phyloP scores from a whole-genome alignment of 2,329 filamentous ascomycete genomes.

The Raffaelea deltoideospora region DNA sequence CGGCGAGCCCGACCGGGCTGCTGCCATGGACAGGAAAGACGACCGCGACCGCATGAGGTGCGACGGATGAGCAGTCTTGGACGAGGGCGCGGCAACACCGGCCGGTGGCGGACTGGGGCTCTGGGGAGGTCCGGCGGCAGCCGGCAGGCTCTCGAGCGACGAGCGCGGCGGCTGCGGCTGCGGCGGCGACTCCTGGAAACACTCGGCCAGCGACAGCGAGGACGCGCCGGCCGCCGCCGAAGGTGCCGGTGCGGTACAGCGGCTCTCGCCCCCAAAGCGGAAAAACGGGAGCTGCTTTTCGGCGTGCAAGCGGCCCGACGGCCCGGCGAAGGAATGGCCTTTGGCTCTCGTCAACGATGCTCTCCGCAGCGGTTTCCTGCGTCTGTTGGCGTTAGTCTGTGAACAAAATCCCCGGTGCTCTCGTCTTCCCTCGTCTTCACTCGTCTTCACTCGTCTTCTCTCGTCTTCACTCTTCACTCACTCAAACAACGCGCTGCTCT shows the following conservation, averaged over 20 bases:
- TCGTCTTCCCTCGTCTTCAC: too few relatives aligned
- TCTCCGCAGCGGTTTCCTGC: slow-evolving; percentile 54
- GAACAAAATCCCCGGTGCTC: too few relatives aligned
- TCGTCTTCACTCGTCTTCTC: too few relatives aligned
- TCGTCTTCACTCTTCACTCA: too few relatives aligned
- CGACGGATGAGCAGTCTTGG: slow-evolving; percentile 23
- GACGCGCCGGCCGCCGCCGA: too few relatives aligned
- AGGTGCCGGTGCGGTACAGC: too few relatives aligned
- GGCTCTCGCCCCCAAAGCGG: slow-evolving; percentile 48
- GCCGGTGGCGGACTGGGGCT: slow-evolving; percentile 34
- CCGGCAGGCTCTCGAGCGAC: slow-evolving; percentile 38
- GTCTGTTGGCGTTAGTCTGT: too few relatives aligned
- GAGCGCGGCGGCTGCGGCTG: slow-evolving; percentile 20
- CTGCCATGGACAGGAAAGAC: slow-evolving; percentile 43
- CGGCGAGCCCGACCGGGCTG: slow-evolving; percentile 24
- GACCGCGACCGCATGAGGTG: slow-evolving; percentile 48
- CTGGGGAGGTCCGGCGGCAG: slow-evolving; percentile 45
- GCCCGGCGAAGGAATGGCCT: slow-evolving; percentile 52
- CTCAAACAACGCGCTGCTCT: slow-evolving; percentile 24
- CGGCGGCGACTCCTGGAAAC: slow-evolving; percentile 66
- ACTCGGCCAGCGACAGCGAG: slow-evolving; percentile 58
- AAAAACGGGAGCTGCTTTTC: slow-evolving; percentile 59
- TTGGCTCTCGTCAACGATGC: slow-evolving; percentile 64
- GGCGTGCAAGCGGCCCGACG: slow-evolving; percentile 43
- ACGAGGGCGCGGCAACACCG: too few relatives aligned